These are phyloP conservation scores for Penicillium verrucosum DNA, from an alignment of 2,329 filamentous ascomycete species.

Conservation along the genomic window DNA sequence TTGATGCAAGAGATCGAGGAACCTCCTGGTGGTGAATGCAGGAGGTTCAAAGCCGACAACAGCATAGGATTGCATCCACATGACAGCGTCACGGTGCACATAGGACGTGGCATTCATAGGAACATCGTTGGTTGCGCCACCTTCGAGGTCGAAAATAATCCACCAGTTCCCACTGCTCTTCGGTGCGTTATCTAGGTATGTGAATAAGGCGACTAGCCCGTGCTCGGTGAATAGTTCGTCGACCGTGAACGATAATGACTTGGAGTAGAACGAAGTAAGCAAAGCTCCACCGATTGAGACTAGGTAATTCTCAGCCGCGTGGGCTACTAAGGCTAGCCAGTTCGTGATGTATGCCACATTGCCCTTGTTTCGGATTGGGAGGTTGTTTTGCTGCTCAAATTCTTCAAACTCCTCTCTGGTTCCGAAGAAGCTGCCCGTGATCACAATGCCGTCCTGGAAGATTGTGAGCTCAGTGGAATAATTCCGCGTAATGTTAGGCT, in stretches of 20 bases:
- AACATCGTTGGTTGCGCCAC: conserved; percentile 59
- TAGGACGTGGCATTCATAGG: conserved; percentile 58
- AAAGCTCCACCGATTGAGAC: conserved; percentile 36
- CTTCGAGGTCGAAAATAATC: conserved; percentile 61
- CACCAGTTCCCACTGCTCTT: conserved; percentile 58
- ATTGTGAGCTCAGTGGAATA: conserved; percentile 58
- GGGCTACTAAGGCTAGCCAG: conserved; percentile 28
- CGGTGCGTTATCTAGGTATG: conserved; percentile 50
- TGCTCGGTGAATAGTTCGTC: conserved; percentile 49
- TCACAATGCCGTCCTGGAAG: conserved; percentile 52
- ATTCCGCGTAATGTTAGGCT: conserved; percentile 56
- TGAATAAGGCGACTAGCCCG: conserved; percentile 51
- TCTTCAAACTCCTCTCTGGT: conserved; percentile 55
- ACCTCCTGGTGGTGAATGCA: conserved; percentile 46
- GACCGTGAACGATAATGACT: conserved; percentile 54
- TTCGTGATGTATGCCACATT: conserved; percentile 28
- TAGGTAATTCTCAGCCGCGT: conserved; percentile 27
- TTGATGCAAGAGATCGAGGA: conserved; percentile 53
- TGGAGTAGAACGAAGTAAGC: conserved; percentile 55
- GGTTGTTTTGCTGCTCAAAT: conserved; percentile 26
- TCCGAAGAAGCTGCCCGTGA: conserved; percentile 62
- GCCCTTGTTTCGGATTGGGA: conserved; percentile 21
- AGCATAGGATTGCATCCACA: conserved; percentile 63
- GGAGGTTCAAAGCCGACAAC: conserved; percentile 46
- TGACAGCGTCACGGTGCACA: conserved; percentile 61